Percentiles rank a stretch among this genome's conserved stretches.
These are phyloP conservation scores for Ustilago sp. DNA, from an alignment of 1,284 basidiomycete genomes.

Conservation along the genomic window DNA sequence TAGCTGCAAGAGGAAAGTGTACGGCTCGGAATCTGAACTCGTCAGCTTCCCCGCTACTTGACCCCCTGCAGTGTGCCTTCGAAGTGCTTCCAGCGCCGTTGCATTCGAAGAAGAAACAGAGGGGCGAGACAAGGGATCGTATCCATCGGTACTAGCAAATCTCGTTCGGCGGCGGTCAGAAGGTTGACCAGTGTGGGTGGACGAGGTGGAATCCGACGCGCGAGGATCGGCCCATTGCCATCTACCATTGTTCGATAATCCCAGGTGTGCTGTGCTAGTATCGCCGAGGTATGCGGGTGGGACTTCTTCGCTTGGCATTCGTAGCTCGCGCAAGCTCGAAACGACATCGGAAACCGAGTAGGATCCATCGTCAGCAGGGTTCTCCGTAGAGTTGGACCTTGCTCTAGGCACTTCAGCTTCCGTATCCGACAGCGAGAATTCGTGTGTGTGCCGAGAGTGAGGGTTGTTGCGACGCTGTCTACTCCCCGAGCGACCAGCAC, in stretches of 20 bases:
- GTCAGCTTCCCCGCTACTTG: conserved; percentile 66
- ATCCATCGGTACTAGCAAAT: conserved; percentile 43
- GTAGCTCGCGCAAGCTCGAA: conserved; percentile 31
- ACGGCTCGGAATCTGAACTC: conserved; percentile 71
- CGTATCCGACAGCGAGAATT: conserved; percentile 55
- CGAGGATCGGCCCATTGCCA: conserved; percentile 49
- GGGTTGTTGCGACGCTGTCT: background rate
- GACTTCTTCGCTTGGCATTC: conserved; percentile 35
- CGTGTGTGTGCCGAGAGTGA: conserved; percentile 34
- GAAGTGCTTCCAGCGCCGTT: conserved; percentile 30
- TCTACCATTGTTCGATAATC: conserved; percentile 27
- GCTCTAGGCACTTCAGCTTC: conserved; percentile 50
- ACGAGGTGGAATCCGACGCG: conserved; percentile 7
- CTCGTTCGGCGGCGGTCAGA: conserved; percentile 23
- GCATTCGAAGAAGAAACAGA: conserved; percentile 13
- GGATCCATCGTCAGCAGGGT: conserved; percentile 17
- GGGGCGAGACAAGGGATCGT: conserved; percentile 13
- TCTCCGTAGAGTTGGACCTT: conserved; percentile 33
- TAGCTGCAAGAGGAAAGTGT: conserved; percentile 72
- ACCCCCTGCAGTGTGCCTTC: conserved; percentile 26
- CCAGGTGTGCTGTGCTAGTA: conserved; percentile 30
- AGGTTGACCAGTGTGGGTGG: conserved; percentile 24
- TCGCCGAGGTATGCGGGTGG: conserved; percentile 29
- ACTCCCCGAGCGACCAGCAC: background rate
- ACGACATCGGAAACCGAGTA: conserved; percentile 30